Conservation (phyloP, 345 rosid genomes). For the Populus euphratica region DNA sequence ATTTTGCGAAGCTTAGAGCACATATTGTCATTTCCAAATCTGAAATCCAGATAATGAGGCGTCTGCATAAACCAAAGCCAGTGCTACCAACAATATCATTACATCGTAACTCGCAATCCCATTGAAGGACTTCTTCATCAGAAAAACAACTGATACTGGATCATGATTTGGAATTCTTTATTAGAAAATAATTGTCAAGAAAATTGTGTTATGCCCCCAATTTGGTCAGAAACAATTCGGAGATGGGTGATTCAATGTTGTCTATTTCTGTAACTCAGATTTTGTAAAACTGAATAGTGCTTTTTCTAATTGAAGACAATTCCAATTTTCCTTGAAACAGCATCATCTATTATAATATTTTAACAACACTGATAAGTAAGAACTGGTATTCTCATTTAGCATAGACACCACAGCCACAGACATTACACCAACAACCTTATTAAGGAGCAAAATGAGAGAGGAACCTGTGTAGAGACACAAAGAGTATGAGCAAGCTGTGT, state of each 20-base stretch:
- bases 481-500: constrained; percentile 87
- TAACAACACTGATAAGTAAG: not conserved
- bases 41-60: not conserved
- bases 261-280: not conserved
- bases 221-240: not conserved
- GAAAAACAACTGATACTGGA: not conserved
- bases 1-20: not conserved
- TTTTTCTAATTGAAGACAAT: not conserved
- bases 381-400: not conserved
- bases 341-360: not conserved
- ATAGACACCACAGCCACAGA: not conserved
- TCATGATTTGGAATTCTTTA: not conserved
- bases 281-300: not conserved
- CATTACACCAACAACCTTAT: not conserved
- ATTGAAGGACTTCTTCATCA: not conserved
- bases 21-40: not conserved
- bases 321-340: not conserved
- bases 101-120: not conserved
- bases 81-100: not conserved
- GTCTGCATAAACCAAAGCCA: not conserved
- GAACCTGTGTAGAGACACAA: constrained; percentile 82
- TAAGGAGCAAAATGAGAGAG: constrained; percentile 15
- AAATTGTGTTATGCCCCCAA: not conserved
- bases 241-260: not conserved
- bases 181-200: not conserved